Conservation (phyloP, 352 stramenopile species). For the Phytophthora rubi region DNA sequence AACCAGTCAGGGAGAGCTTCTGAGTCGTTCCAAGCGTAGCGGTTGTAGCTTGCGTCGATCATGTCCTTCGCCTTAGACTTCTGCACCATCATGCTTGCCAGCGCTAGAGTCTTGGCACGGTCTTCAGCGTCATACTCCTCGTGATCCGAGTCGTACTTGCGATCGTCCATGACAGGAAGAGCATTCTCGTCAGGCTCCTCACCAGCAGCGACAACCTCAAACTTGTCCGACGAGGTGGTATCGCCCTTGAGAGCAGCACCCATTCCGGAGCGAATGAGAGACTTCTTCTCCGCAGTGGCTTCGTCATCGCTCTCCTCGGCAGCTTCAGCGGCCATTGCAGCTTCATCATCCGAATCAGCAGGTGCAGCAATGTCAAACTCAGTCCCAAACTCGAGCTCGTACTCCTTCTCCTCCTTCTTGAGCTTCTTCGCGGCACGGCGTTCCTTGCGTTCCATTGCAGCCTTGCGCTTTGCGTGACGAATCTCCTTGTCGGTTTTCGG, state of each 20-base stretch:
- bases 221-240: slow-evolving; percentile 32
- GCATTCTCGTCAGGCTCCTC: slow-evolving; percentile 57
- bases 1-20: slow-evolving; percentile 98
- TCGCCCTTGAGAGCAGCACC: slow-evolving; percentile 59
- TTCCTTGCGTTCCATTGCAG: slow-evolving; percentile 93
- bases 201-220: slow-evolving; percentile 55
- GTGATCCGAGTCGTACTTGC: slow-evolving; percentile 96
- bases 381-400: slow-evolving; percentile 78
- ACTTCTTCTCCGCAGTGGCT: slow-evolving; percentile 72
- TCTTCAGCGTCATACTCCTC: slow-evolving; percentile 98
- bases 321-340: slow-evolving; percentile 37
- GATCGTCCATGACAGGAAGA: slow-evolving; percentile 80
- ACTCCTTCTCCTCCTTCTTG: slow-evolving; percentile 87
- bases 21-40: slow-evolving; percentile 99
- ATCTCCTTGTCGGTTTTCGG: slow-evolving; percentile 99
- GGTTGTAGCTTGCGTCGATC: slow-evolving; percentile 99
- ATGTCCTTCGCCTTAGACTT: slow-evolving; percentile 97
- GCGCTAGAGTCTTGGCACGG: slow-evolving; percentile 94
- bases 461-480: slow-evolving; percentile 97
- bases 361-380: slow-evolving; percentile 72
- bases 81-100: slow-evolving; percentile 98
- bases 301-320: slow-evolving; percentile 64
- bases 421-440: slow-evolving; percentile 76
- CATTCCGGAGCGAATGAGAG: slow-evolving; percentile 88
- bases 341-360: slow-evolving; percentile 52